phyloP scores from a whole-genome alignment of 371 early-diverging fungal species.

The Nosema muscidifuracis region DNA sequence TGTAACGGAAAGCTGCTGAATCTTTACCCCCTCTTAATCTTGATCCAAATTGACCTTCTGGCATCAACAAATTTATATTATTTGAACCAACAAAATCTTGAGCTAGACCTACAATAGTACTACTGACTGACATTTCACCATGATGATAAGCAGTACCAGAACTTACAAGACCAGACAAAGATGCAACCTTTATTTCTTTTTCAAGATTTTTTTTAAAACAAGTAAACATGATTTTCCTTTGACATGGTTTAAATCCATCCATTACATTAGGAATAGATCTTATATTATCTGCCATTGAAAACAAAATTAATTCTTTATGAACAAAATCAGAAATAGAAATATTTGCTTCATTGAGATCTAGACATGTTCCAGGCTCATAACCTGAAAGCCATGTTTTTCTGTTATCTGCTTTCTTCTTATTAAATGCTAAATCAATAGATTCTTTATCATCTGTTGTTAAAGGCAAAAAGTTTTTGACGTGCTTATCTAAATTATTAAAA shows the following conservation, averaged over 20 bases:
- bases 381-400: conserved; percentile 87
- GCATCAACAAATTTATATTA: conserved; percentile 82
- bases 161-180: conserved; percentile 83
- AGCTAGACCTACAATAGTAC: conserved; percentile 90
- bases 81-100: conserved; percentile 91
- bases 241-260: conserved; percentile 97
- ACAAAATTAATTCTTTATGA: conserved; percentile 89
- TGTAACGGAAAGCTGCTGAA: conserved; percentile 91
- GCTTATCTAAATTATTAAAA: conserved; percentile 72
- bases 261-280: conserved; percentile 92
- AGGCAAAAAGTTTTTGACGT: conserved; percentile 76
- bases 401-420: conserved; percentile 84
- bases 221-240: conserved; percentile 88
- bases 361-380: conserved; percentile 80
- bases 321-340: conserved; percentile 88
- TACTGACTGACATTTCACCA: conserved; percentile 78
- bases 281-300: conserved; percentile 90
- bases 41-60: conserved; percentile 92
- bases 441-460: conserved; percentile 68
- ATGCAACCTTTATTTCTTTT: conserved; percentile 85
- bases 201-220: conserved; percentile 77
- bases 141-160: conserved; percentile 93
- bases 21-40: conserved; percentile 90
- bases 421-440: conserved; percentile 92
- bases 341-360: conserved; percentile 72